These are phyloP conservation scores for Botryotinia convoluta DNA, from an alignment of 2,329 filamentous ascomycete species.

Conservation along the genomic window DNA sequence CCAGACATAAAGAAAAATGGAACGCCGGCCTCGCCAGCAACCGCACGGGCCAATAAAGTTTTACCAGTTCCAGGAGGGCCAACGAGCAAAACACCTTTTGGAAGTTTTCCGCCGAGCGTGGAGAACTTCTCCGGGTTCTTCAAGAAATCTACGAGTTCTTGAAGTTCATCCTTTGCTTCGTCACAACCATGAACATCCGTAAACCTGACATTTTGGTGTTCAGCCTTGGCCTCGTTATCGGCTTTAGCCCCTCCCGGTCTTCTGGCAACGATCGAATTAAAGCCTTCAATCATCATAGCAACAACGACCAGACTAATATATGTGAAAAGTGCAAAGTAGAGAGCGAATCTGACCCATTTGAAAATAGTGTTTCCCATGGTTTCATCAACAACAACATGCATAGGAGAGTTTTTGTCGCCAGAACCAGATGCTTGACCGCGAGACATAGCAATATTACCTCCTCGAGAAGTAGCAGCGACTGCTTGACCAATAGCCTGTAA, in stretches of 20 bases:
- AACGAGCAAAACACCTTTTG: conserved; percentile 92
- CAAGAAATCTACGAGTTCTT: conserved; percentile 94
- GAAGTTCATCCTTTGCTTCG: conserved; percentile 95
- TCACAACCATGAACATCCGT: conserved; percentile 94
- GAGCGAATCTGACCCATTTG: conserved; percentile 85
- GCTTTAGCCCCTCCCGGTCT: conserved; percentile 41
- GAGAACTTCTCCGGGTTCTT: conserved; percentile 92
- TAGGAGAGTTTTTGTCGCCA: conserved; percentile 77
- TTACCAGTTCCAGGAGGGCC: conserved; percentile 97
- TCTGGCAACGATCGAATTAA: conserved; percentile 71
- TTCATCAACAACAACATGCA: conserved; percentile 95
- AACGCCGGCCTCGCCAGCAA: conserved; percentile 94
- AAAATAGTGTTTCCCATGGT: conserved; percentile 76
- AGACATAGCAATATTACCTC: conserved; percentile 58
- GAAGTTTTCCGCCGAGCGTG: conserved; percentile 90
- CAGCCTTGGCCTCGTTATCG: conserved; percentile 82
- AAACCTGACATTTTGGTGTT: conserved; percentile 89
- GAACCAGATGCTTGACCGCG: conserved; percentile 50
- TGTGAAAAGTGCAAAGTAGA: conserved; percentile 72
- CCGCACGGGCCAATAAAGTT: conserved; percentile 89
- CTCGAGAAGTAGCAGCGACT: conserved; percentile 67
- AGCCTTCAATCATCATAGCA: conserved; percentile 77
- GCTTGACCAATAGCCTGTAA: conserved; percentile 80
- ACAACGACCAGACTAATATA: conserved; percentile 79
- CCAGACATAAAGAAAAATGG: conserved; percentile 99